Conservation (phyloP, 2,329 filamentous ascomycete genomes). For the Bretziella fagacearum region DNA sequence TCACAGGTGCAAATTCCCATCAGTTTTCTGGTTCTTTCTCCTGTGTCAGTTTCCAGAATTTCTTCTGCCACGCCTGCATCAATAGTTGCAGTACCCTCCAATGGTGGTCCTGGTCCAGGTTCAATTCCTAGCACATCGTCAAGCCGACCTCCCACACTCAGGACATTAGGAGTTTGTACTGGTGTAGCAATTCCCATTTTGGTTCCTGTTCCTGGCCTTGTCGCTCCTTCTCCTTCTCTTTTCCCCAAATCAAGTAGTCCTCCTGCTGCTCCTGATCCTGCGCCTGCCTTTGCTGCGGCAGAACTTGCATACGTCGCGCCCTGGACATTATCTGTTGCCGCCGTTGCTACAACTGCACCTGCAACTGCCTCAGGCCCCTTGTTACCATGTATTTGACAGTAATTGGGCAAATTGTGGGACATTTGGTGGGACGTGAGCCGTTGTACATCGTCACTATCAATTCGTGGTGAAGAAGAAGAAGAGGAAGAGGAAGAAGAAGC, state of each 20-base stretch:
- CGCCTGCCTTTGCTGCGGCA: background rate
- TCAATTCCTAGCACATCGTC: background rate
- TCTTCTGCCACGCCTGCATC: too few relatives aligned
- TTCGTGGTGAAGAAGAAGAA: too few relatives aligned
- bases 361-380: too few relatives aligned
- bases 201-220: background rate
- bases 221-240: background rate
- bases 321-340: background rate
- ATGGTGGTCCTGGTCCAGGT: background rate
- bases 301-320: background rate
- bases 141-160: background rate
- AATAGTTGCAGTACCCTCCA: background rate
- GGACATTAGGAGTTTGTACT: background rate
- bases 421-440: too few relatives aligned
- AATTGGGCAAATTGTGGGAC: too few relatives aligned
- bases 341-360: background rate
- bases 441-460: too few relatives aligned
- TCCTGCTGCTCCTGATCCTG: background rate
- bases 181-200: slow-evolving; percentile 1
- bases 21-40: too few relatives aligned
- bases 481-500: too few relatives aligned
- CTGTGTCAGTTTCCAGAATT: background rate
- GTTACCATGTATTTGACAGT: too few relatives aligned
- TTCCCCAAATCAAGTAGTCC: background rate
- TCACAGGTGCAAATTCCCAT: too few relatives aligned